Evolutionary conservation across 2,329 filamentous ascomycete genomes (phyloP), one percentile per base, ranked within the genome.

Genomic region (Neocatenulostroma microsporum): DNA sequence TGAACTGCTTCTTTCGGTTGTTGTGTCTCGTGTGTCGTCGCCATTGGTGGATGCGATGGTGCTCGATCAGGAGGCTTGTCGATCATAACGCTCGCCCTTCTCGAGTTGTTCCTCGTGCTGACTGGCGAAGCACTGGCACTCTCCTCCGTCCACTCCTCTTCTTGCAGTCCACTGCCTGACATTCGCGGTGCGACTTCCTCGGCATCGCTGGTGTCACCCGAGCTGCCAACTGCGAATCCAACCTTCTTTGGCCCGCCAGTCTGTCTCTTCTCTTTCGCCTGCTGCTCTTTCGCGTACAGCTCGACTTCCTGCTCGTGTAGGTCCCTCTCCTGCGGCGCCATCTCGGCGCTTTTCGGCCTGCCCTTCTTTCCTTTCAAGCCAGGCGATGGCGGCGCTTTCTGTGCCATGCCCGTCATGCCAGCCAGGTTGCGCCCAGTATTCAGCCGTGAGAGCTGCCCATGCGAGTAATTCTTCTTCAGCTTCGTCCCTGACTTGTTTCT

Each of bases 381-480:
- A 6, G 53, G 53, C 10, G 49, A 53, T 3, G 46, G 45, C 9
- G 51, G 51, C 7, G 50, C 44, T 36, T 44, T 46, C 20, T 49
- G 42, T 14, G 39, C 37, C 17, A 35, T 24, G 24, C 41, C 30
- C 15, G 21, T 38, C 38, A 53, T 30, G 5, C 39, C 45, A 21
- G 57, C 49, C 19, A 62, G 42, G 39, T 61, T 62, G 50, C 64
- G 64, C 3, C 55, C 51, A 6, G 58, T 61, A 14, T 54, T 55
- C 35, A 63, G 53, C 13, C 64, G 57, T 21, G 62, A 55, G 34
- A 70, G 56, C 40, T 69, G 64, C 12, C 65, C 62, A 51, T 67
- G 68, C 19, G 63, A 67, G 40, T 62, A 56, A 42, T 58, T 58
- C 48, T 57, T 58, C 53, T 58, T 58, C 37, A 58, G 44, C 45